These are phyloP conservation scores for Rhodotorula sp. DNA, from an alignment of 1,284 basidiomycete species.

Conservation along the genomic window DNA sequence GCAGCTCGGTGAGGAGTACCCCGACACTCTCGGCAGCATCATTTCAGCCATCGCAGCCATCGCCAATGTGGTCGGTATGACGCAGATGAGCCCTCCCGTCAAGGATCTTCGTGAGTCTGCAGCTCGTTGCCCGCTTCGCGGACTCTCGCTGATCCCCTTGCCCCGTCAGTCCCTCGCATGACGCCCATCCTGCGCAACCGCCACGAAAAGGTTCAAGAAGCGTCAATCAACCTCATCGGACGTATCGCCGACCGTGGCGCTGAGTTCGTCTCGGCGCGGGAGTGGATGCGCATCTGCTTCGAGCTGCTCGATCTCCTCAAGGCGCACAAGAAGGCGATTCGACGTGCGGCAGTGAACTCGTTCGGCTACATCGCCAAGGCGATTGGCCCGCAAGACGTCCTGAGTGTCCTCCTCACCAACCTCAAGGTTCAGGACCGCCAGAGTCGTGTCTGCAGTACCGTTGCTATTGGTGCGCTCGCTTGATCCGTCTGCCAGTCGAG, in stretches of 20 bases:
- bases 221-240: slow-evolving; percentile 98
- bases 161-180: slow-evolving; percentile 83
- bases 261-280: slow-evolving; percentile 95
- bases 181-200: slow-evolving; percentile 97
- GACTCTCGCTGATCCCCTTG: slow-evolving; percentile 10
- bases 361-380: slow-evolving; percentile 99
- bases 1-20: slow-evolving; percentile 98
- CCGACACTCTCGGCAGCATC: slow-evolving; percentile 96
- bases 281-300: slow-evolving; percentile 99
- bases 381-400: slow-evolving; percentile 96
- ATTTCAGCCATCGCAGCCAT: slow-evolving; percentile 98
- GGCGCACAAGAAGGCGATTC: slow-evolving; percentile 98
- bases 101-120: slow-evolving; percentile 85
- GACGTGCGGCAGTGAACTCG: slow-evolving; percentile 97
- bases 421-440: slow-evolving; percentile 98
- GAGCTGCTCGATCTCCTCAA: slow-evolving; percentile 95
- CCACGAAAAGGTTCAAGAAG: slow-evolving; percentile 99
- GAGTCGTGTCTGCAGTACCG: slow-evolving; percentile 96
- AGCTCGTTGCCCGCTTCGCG: too few species aligned
- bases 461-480: slow-evolving; percentile 69
- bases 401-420: slow-evolving; percentile 94
- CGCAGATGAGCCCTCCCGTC: slow-evolving; percentile 99
- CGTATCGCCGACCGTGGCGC: slow-evolving; percentile 99
- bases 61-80: slow-evolving; percentile 99
- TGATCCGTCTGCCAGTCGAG: not conserved